phyloP scores from a whole-genome alignment of 163 green algal species.

The Volvox carteri region DNA sequence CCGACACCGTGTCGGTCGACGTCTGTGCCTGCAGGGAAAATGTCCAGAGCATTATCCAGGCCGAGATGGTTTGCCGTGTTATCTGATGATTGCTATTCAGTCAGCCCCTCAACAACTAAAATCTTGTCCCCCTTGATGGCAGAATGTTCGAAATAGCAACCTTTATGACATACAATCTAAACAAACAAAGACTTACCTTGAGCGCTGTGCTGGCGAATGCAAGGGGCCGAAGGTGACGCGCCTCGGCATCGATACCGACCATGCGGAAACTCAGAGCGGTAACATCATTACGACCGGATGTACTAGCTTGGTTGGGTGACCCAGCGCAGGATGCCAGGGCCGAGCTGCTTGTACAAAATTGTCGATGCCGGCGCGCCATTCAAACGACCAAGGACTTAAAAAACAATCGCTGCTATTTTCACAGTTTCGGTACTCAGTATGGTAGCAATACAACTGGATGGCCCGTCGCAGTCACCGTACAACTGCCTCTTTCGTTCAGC shows the following conservation, averaged over 20 bases:
- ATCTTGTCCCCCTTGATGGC: too few relatives aligned
- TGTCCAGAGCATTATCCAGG: neutral
- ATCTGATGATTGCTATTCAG: neutral
- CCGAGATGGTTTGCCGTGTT: neutral
- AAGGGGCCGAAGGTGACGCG: neutral
- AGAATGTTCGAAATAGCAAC: too few relatives aligned
- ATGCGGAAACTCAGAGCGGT: neutral
- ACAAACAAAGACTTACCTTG: neutral
- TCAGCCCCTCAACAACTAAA: too few relatives aligned
- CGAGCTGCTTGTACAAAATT: conserved; percentile 14
- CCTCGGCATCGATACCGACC: neutral
- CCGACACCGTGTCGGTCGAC: neutral
- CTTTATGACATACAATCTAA: too few relatives aligned
- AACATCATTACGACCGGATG: neutral
- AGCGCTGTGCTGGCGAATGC: conserved; percentile 21
- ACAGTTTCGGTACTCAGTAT: neutral
- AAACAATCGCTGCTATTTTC: neutral
- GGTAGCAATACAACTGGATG: too few relatives aligned
- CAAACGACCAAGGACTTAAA: neutral
- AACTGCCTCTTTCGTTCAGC: neutral
- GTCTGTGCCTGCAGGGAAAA: conserved; percentile 3
- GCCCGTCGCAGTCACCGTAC: conserved; percentile 1
- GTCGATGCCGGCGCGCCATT: conserved; percentile 9
- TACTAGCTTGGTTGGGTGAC: conserved; percentile 7
- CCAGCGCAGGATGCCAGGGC: neutral